phyloP scores from a whole-genome alignment of 208 protist species.

The Wallacemonas rigidus region DNA sequence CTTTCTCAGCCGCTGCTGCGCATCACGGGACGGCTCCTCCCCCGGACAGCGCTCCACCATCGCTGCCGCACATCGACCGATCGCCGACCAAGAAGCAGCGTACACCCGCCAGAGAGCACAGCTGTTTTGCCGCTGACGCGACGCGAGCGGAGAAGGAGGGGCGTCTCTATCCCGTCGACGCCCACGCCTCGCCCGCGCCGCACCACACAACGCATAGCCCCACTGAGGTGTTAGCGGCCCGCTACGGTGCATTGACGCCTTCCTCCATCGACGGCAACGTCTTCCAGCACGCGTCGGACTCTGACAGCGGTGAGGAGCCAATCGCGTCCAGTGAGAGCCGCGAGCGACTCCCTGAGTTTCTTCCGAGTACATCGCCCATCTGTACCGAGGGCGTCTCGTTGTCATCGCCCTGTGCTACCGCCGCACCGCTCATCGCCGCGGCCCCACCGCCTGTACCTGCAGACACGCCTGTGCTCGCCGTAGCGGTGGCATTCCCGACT shows the following conservation, averaged over 20 bases:
- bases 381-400: neutral
- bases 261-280: neutral
- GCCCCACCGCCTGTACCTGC: neutral
- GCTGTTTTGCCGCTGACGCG: too few species aligned
- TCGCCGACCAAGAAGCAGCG: too few species aligned
- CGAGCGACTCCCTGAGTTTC: neutral
- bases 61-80: too few species aligned
- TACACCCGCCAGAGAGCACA: too few species aligned
- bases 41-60: too few species aligned
- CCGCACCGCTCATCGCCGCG: neutral
- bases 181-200: too few species aligned
- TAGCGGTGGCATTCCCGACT: slow-evolving; percentile 53
- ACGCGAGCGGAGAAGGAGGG: too few species aligned
- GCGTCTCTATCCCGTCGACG: neutral
- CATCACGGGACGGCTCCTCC: too few species aligned
- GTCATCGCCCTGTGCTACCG: too few species aligned
- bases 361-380: neutral
- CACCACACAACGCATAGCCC: neutral
- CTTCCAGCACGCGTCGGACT: neutral
- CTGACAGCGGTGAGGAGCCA: neutral
- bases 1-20: too few species aligned
- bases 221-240: too few species aligned
- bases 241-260: neutral
- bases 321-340: neutral
- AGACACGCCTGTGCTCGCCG: slow-evolving; percentile 27